Conservation (phyloP, 2,329 filamentous ascomycete genomes). For the Berkeleyomyces rouxiae region DNA sequence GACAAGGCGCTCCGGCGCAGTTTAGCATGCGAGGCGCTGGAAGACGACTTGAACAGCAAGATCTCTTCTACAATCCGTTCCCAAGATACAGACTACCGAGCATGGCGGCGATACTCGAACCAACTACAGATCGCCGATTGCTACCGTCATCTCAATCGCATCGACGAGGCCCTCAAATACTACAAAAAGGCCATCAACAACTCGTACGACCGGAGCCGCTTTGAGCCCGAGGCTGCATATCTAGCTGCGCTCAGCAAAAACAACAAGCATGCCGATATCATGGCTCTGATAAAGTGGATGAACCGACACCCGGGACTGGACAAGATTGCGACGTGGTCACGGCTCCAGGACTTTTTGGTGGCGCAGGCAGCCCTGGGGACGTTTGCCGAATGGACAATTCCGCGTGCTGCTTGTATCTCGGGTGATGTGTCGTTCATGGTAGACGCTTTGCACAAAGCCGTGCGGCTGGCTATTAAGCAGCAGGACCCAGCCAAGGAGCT, state of each 20-base stretch:
- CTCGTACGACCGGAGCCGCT: conserved; percentile 19
- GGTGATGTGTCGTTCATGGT: conserved; percentile 20
- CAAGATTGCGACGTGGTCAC: conserved; percentile 9
- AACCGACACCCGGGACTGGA: conserved; percentile 16
- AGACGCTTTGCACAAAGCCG: conserved; percentile 20
- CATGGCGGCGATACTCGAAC: conserved; percentile 27
- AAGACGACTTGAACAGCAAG: conserved; percentile 17
- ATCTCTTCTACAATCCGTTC: not conserved
- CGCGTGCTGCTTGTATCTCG: conserved; percentile 24
- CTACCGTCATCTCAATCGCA: conserved; percentile 20
- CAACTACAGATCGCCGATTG: conserved; percentile 24
- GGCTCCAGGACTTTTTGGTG: conserved; percentile 23
- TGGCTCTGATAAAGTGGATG: conserved; percentile 22
- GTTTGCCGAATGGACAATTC: conserved; percentile 25
- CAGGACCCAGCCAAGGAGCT: conserved; percentile 24
- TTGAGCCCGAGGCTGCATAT: conserved; percentile 24
- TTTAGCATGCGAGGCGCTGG: conserved; percentile 22
- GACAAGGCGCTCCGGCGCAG: conserved; percentile 22
- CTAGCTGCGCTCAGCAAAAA: conserved; percentile 23
- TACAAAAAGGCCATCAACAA: conserved; percentile 23
- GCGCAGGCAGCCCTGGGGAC: conserved; percentile 20
- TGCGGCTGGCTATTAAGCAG: conserved; percentile 20
- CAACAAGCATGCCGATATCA: conserved; percentile 23
- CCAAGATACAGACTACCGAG: conserved; percentile 18
- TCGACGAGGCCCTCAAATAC: conserved; percentile 22